Evolutionary conservation across 1,139 yeast genomes (phyloP).

Genomic region (Debaryomyces udenii): DNA sequence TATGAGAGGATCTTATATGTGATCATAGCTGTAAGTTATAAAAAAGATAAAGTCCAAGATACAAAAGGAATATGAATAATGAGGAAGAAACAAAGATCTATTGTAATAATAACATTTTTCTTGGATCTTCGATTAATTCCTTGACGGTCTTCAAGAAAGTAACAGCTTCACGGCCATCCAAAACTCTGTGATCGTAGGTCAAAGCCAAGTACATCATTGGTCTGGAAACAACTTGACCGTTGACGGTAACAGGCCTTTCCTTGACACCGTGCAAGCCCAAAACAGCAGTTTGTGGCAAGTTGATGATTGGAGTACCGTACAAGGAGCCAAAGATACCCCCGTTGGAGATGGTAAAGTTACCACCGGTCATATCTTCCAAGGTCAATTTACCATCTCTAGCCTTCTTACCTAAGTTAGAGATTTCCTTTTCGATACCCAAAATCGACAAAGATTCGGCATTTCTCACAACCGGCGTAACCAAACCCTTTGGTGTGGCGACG

Average conservation of each 20-base stretch:
- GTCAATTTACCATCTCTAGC: slow-evolving; percentile 98
- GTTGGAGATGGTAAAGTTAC: slow-evolving; percentile 97
- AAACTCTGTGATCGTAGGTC: slow-evolving; percentile 96
- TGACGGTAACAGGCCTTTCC: slow-evolving; percentile 95
- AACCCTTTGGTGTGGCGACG: slow-evolving; percentile 99
- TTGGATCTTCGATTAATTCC: slow-evolving; percentile 98
- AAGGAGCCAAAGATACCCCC: slow-evolving; percentile 99
- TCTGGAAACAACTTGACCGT: slow-evolving; percentile 94
- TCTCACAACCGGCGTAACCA: slow-evolving; percentile 97
- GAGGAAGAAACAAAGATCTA: slow-evolving; percentile 16
- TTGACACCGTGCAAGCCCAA: slow-evolving; percentile 97
- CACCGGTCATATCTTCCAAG: slow-evolving; percentile 98
- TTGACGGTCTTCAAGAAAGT: slow-evolving; percentile 93
- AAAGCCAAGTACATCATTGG: slow-evolving; percentile 99
- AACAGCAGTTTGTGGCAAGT: slow-evolving; percentile 98
- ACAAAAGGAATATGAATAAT: slow-evolving; percentile 5
- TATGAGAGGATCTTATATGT: slow-evolving; percentile 2
- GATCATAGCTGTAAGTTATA: neutral
- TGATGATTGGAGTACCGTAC: slow-evolving; percentile 97
- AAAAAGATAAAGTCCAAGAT: slow-evolving; percentile 5
- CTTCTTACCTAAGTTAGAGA: slow-evolving; percentile 77
- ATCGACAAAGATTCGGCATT: slow-evolving; percentile 92
- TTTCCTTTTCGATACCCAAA: slow-evolving; percentile 88
- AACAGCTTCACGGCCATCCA: slow-evolving; percentile 99
- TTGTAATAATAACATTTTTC: slow-evolving; percentile 88